phyloP scores from a whole-genome alignment of 2,329 filamentous ascomycete genomes.

The Aspergillus aculeatinus region DNA sequence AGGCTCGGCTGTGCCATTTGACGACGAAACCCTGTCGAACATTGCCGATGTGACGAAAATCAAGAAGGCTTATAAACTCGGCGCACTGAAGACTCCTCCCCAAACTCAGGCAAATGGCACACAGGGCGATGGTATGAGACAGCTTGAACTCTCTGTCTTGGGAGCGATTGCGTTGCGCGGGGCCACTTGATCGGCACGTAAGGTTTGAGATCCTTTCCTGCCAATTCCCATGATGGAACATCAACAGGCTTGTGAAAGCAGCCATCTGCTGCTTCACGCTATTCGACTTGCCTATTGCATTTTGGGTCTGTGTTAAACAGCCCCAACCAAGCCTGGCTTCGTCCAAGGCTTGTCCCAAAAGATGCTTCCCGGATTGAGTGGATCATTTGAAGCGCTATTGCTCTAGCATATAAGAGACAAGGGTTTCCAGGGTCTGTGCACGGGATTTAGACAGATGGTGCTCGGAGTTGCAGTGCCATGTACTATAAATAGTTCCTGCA shows the following conservation, averaged over 20 bases:
- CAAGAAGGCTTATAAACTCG: constrained; percentile 84
- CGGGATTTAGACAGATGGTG: not conserved
- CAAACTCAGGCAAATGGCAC: constrained; percentile 22
- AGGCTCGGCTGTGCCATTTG: constrained; percentile 59
- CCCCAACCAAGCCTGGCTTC: not conserved
- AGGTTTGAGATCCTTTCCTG: not conserved
- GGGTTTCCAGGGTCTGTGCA: not conserved
- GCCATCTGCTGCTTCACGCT: not conserved
- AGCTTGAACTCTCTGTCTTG: constrained; percentile 67
- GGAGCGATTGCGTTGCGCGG: constrained; percentile 77
- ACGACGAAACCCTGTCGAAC: constrained; percentile 60
- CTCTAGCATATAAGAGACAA: not conserved
- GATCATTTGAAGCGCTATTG: not conserved
- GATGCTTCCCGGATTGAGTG: not conserved
- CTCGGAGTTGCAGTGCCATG: not conserved
- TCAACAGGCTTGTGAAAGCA: not conserved
- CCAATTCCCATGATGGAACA: not conserved
- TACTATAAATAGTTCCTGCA: not conserved
- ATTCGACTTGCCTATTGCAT: not conserved
- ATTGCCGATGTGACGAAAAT: constrained; percentile 68
- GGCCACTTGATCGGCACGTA: constrained; percentile 34
- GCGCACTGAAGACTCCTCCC: constrained; percentile 52
- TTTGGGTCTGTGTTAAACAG: not conserved
- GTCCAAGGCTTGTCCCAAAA: not conserved
- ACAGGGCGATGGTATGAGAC: constrained; percentile 24